A percentile compares a stretch with the other conserved stretches of the same genome.
phyloP scores from a whole-genome alignment of 805 yeast species.

The Lipomyces spencermartinsiae region DNA sequence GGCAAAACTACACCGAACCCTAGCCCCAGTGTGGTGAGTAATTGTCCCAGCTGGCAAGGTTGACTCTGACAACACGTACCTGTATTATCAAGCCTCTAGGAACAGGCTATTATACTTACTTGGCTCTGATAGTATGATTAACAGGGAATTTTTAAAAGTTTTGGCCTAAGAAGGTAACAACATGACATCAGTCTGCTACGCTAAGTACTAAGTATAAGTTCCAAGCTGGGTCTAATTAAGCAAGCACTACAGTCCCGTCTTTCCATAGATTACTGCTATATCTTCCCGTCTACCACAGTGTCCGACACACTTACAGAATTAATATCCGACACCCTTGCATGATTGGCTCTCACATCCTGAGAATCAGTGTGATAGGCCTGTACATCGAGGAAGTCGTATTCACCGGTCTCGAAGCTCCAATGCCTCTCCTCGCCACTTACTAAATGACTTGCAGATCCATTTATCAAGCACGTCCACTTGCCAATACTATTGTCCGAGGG shows the following conservation, averaged over 20 bases:
- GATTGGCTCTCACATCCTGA: background rate
- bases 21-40: no score
- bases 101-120: no score
- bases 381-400: conserved; percentile 36
- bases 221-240: background rate
- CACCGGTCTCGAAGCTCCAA: conserved; percentile 68
- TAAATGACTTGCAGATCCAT: conserved; percentile 77
- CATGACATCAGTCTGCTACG: no score
- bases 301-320: background rate
- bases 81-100: no score
- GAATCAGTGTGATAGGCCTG: conserved; percentile 23
- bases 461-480: conserved; percentile 67
- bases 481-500: conserved; percentile 41
- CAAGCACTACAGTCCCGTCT: background rate
- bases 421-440: conserved; percentile 88
- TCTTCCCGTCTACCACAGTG: background rate
- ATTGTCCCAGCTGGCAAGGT: no score
- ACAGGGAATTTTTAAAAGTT: no score
- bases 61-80: no score
- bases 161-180: no score
- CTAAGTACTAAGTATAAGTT: background rate
- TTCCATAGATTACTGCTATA: background rate
- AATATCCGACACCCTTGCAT: background rate
- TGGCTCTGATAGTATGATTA: no score
- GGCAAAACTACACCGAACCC: no score